Evolutionary conservation across 2,329 filamentous ascomycete genomes (phyloP).

Genomic region (Sporothrix luriei): DNA sequence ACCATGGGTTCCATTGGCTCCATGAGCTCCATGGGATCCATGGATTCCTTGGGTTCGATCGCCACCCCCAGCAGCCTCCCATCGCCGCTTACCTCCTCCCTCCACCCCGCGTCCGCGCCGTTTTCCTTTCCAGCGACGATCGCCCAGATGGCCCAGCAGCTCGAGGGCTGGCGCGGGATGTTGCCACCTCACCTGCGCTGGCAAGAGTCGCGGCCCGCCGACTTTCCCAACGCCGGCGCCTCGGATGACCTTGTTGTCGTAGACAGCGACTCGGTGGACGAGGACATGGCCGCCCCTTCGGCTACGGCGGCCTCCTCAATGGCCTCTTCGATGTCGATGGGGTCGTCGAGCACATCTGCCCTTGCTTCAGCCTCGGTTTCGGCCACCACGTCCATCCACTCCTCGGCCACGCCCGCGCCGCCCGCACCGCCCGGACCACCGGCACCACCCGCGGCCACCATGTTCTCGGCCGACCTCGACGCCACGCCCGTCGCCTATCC

Average conservation of each 20-base stretch:
- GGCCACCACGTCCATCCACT: not conserved
- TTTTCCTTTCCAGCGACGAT: constrained; percentile 45
- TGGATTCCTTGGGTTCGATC: too few relatives aligned
- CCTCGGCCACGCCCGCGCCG: not conserved
- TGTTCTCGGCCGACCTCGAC: constrained; percentile 54
- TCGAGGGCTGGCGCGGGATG: constrained; percentile 61
- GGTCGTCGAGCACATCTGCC: not conserved
- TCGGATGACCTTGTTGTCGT: not conserved
- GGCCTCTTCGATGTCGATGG: too few relatives aligned
- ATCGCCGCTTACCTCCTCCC: too few relatives aligned
- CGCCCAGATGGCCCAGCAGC: constrained; percentile 55
- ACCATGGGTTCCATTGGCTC: too few relatives aligned
- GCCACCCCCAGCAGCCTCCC: too few relatives aligned
- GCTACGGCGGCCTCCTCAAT: not conserved
- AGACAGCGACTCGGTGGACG: not conserved
- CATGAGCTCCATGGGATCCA: too few relatives aligned
- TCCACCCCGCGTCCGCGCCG: not conserved
- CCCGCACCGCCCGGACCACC: not conserved
- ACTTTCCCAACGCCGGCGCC: constrained; percentile 44
- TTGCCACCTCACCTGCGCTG: constrained; percentile 59
- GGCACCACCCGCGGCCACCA: constrained; percentile 35
- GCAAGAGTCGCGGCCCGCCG: constrained; percentile 55
- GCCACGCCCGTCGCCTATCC: constrained; percentile 50
- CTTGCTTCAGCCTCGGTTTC: not conserved
- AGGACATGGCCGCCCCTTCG: constrained; percentile 11